Conservation (phyloP, 192 early-diverging fungal species). For the Coemansia sp. region DNA sequence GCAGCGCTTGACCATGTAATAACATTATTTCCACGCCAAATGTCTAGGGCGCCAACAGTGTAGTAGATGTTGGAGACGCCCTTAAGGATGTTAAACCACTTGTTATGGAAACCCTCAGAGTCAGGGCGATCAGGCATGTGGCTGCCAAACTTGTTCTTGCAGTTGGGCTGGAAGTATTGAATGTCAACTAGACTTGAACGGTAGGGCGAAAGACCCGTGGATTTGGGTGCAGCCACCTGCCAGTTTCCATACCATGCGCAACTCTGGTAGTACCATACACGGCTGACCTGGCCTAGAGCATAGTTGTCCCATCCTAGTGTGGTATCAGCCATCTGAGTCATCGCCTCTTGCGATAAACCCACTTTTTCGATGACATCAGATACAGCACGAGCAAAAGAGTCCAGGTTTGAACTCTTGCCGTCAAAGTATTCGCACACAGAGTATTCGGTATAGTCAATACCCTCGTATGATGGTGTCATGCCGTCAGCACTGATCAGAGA, state of each 20-base stretch:
- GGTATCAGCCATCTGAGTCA: slow-evolving; percentile 28
- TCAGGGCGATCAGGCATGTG: slow-evolving; percentile 17
- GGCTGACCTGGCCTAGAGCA: slow-evolving; percentile 26
- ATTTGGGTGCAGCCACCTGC: slow-evolving; percentile 32
- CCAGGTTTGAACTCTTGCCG: slow-evolving; percentile 10
- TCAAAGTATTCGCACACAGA: slow-evolving; percentile 29
- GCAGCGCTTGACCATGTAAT: slow-evolving; percentile 10
- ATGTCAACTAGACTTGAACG: slow-evolving; percentile 30
- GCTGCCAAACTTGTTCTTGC: slow-evolving; percentile 34
- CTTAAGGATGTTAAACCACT: slow-evolving; percentile 21
- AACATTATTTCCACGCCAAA: slow-evolving; percentile 23
- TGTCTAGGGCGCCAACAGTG: slow-evolving; percentile 16
- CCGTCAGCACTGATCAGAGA: slow-evolving; percentile 12
- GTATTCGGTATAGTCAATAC: slow-evolving; percentile 9
- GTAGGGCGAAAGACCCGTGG: slow-evolving; percentile 25
- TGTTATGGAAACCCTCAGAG: slow-evolving; percentile 17
- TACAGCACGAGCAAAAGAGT: slow-evolving; percentile 21
- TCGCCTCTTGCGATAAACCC: slow-evolving; percentile 5
- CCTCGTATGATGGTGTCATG: slow-evolving; percentile 8
- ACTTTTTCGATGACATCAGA: slow-evolving; percentile 4
- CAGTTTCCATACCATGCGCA: slow-evolving; percentile 66
- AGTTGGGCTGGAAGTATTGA: slow-evolving; percentile 30
- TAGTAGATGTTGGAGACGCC: slow-evolving; percentile 31
- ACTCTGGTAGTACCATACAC: slow-evolving; percentile 55
- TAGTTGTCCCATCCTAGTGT: slow-evolving; percentile 26